Conservation (phyloP, 208 protist genomes). For the Leishmania turanica region DNA sequence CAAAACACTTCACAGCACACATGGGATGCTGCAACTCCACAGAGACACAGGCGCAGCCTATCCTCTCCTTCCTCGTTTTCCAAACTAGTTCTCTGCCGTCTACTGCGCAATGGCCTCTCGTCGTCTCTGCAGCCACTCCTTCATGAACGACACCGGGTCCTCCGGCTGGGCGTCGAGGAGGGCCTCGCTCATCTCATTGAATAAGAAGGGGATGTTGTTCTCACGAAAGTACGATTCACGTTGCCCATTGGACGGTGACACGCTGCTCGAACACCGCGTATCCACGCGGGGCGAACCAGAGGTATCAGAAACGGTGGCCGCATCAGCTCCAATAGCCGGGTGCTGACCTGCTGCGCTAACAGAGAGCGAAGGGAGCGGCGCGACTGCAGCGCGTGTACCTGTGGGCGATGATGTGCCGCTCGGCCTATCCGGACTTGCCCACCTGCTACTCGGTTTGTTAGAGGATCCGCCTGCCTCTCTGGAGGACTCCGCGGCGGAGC, state of each 20-base stretch:
- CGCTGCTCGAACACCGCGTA: background rate
- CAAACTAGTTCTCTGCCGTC: background rate
- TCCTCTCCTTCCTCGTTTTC: background rate
- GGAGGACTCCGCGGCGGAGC: background rate
- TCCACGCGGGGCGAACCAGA: background rate
- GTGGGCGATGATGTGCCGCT: background rate
- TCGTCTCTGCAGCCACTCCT: conserved; percentile 53
- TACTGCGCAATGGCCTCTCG: conserved; percentile 24
- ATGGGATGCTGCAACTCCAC: background rate
- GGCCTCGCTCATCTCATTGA: conserved; percentile 57
- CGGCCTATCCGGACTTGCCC: background rate
- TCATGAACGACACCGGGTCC: conserved; percentile 59
- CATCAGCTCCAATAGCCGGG: background rate
- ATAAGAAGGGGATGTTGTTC: conserved; percentile 42
- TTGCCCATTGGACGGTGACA: background rate
- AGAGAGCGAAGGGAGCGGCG: background rate
- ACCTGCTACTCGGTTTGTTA: background rate
- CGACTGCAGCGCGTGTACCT: background rate
- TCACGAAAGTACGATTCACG: conserved; percentile 31
- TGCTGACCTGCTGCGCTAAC: background rate
- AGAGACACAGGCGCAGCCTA: background rate
- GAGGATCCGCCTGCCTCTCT: background rate
- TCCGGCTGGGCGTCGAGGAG: conserved; percentile 53
- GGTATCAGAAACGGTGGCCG: background rate
- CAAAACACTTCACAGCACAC: background rate